phyloP scores from a whole-genome alignment of 192 early-diverging fungal genomes.

The Chytriomyces sp. region DNA sequence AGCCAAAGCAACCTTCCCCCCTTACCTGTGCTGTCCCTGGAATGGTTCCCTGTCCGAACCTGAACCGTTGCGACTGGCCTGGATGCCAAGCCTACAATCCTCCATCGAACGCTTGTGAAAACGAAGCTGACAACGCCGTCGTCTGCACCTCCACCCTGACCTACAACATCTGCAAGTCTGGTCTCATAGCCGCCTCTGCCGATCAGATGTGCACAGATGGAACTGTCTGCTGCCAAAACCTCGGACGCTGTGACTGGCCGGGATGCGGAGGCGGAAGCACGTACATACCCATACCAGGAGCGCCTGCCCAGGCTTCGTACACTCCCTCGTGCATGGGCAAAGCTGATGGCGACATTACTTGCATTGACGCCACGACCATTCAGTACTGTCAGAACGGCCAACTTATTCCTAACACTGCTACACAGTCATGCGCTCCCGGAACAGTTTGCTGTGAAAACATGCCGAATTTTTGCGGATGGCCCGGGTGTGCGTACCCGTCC shows the following conservation, averaged over 20 bases:
- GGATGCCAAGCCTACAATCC: background rate
- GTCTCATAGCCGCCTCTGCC: background rate
- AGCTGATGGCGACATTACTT: background rate
- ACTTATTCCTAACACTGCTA: background rate
- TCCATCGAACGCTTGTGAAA: background rate
- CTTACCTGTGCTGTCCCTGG: too few relatives aligned
- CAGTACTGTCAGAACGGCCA: background rate
- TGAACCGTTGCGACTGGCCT: too few relatives aligned
- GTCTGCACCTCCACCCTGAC: slow-evolving; percentile 5
- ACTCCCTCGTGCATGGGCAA: slow-evolving; percentile 10
- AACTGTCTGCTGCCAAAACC: slow-evolving; percentile 18
- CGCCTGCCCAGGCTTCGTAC: slow-evolving; percentile 13
- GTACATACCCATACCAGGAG: background rate
- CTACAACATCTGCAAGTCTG: slow-evolving; percentile 20
- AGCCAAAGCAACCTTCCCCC: background rate
- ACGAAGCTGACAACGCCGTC: slow-evolving; percentile 10
- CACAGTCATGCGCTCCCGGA: slow-evolving; percentile 7
- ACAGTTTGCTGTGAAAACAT: slow-evolving; percentile 21
- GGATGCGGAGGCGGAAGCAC: background rate
- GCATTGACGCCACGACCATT: background rate
- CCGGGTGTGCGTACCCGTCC: background rate
- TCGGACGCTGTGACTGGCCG: too few relatives aligned
- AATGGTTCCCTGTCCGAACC: background rate
- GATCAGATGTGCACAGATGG: slow-evolving; percentile 3
- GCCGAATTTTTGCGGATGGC: background rate